Evolutionary conservation across 768 basidiomycete genomes (phyloP).

Genomic region (Galerina marginata): DNA sequence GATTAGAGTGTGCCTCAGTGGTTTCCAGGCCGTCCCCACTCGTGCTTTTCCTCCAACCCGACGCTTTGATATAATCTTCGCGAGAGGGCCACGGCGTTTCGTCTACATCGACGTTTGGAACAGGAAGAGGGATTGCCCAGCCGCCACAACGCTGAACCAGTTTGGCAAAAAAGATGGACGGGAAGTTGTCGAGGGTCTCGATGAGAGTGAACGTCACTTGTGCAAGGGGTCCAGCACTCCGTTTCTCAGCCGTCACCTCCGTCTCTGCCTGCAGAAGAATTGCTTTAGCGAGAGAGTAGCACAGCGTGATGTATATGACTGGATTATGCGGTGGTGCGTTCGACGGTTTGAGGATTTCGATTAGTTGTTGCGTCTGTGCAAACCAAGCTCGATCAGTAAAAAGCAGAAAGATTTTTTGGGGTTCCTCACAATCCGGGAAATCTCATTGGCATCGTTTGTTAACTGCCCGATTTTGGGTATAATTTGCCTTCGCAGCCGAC

Average conservation of each 20-base stretch:
- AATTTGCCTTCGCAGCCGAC: slow-evolving; percentile 73
- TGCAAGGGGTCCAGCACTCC: slow-evolving; percentile 83
- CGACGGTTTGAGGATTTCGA: slow-evolving; percentile 39
- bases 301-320: slow-evolving; percentile 71
- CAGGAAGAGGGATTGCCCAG: slow-evolving; percentile 78
- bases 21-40: slow-evolving; percentile 54
- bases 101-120: slow-evolving; percentile 59
- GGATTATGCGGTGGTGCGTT: slow-evolving; percentile 33
- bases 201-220: slow-evolving; percentile 76
- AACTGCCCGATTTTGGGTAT: slow-evolving; percentile 89
- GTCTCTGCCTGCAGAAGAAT: slow-evolving; percentile 93
- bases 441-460: slow-evolving; percentile 69
- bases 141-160: slow-evolving; percentile 88
- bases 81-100: slow-evolving; percentile 49
- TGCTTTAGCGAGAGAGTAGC: slow-evolving; percentile 88
- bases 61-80: slow-evolving; percentile 49
- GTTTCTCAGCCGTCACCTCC: slow-evolving; percentile 88
- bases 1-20: slow-evolving; percentile 61
- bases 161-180: slow-evolving; percentile 81
- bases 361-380: slow-evolving; percentile 44
- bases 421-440: slow-evolving; percentile 65
- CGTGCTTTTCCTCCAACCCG: slow-evolving; percentile 57
- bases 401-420: slow-evolving; percentile 9
- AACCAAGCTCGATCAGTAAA: background rate
- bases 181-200: slow-evolving; percentile 59